Evolutionary conservation across 306 rosid genomes (phyloP), one percentile per base, ranked within the genome.

Genomic region (Citrullus mucosospermus): DNA sequence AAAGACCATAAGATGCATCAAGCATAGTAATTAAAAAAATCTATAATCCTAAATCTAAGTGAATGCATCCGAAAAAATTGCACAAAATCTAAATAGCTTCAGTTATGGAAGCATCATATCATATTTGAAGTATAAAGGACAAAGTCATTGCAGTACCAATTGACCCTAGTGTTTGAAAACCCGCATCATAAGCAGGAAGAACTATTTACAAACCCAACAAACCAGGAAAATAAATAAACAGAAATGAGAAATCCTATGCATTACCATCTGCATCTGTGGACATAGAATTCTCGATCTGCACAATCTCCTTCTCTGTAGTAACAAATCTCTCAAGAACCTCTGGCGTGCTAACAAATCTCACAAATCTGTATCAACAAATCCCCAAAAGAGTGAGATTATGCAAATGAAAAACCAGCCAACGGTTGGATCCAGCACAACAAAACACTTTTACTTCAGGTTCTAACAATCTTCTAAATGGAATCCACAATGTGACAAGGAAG

Each of bases 241-340:
- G 16, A 53, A 36, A 48, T 74, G 68, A 60, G 6, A 53, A 50
- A 48, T 80, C 28, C 75, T n/a, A 51, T 61, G 48, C 34, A 81
- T 38, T 86, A 94, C 98, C 97, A 84, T 90, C 96, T 65, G 88
- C 80, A 69, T 93, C 96, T 18, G 74, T 46, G 14, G 73, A 38
- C 65, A 77, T 75, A 1, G 98, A 94, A 83, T 78, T 80, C 87
- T 92, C 99, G 79, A 96, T 96, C 90, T 96, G 99, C 81, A 84
- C 87, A 81, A 96, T 88, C 90, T 96, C 99, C 81, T 85, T 90
- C 80, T 96, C 99, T 72, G 90, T 86, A 38, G 97, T 96, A 85
- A 91, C 96, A 85, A 96, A 86, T 84, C 99, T 91, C 91, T 96
- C 99, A 54, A 96, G 89, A 84, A 92, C 89, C 85, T 96, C 99